Evolutionary conservation across 1,284 basidiomycete genomes (phyloP).

Genomic region (Hemileia vastatrix): DNA sequence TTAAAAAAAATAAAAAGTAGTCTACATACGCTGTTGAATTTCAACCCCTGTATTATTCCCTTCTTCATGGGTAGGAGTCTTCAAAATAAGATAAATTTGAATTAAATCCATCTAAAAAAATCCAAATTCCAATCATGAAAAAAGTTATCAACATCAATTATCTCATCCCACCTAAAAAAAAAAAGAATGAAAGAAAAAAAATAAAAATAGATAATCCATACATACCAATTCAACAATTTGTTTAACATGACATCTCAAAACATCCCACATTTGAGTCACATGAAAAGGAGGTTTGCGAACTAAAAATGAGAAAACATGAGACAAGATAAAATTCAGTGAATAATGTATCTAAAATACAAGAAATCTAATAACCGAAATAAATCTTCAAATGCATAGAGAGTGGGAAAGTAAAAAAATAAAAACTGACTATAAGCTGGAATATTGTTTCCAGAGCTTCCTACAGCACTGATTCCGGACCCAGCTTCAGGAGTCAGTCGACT

Average conservation of each 20-base stretch:
- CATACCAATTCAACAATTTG: slow-evolving; percentile 10
- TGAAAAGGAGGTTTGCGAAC: slow-evolving; percentile 9
- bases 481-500: too few relatives aligned
- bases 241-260: slow-evolving; percentile 5
- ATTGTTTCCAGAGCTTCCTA: too few relatives aligned
- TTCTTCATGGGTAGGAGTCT: slow-evolving; percentile 21
- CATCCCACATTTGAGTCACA: slow-evolving; percentile 18
- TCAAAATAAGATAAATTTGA: slow-evolving; percentile 20
- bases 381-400: too few relatives aligned
- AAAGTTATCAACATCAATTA: not conserved
- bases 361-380: too few relatives aligned
- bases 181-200: not conserved
- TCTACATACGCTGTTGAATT: slow-evolving; percentile 22
- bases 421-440: too few relatives aligned
- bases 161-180: not conserved
- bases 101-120: slow-evolving; percentile 13
- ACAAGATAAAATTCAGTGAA: too few relatives aligned
- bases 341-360: too few relatives aligned
- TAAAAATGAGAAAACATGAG: too few relatives aligned
- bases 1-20: too few relatives aligned
- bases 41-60: slow-evolving; percentile 23
- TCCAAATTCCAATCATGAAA: not conserved
- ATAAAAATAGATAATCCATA: not conserved
- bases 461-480: too few relatives aligned
- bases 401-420: too few relatives aligned